Conservation (phyloP, 768 basidiomycete genomes). For the Mycena floridula region DNA sequence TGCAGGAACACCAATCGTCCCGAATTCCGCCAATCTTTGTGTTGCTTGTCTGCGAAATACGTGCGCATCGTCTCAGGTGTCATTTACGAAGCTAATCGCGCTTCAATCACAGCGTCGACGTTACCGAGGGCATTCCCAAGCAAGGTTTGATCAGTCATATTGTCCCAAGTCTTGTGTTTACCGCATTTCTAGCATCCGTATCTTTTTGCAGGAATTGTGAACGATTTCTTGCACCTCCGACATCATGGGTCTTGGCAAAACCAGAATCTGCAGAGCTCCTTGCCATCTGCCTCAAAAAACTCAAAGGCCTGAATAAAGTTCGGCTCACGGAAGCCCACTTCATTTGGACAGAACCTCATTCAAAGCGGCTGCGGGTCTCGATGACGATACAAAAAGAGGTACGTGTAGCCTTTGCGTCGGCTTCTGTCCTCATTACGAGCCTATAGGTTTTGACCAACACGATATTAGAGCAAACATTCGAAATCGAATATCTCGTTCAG, state of each 20-base stretch:
- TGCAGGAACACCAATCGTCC: conserved; percentile 77
- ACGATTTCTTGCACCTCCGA: conserved; percentile 88
- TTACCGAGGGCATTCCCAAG: conserved; percentile 97
- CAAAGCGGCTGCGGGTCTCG: conserved; percentile 86
- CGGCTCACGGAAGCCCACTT: conserved; percentile 97
- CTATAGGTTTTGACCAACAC: conserved; percentile 86
- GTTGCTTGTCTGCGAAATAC: conserved; percentile 85
- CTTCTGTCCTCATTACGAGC: conserved; percentile 1
- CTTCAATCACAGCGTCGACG: conserved; percentile 63
- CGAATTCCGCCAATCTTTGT: conserved; percentile 90
- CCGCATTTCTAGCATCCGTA: conserved; percentile 56
- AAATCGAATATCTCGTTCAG: conserved; percentile 92
- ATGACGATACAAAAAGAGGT: conserved; percentile 99
- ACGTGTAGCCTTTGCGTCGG: conserved; percentile 13
- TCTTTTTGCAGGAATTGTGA: conserved; percentile 96
- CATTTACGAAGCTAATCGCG: conserved; percentile 1
- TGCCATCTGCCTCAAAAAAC: conserved; percentile 90
- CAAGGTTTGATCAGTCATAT: conserved; percentile 60
- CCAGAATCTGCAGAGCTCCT: conserved; percentile 92
- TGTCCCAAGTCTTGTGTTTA: neutral
- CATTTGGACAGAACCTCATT: conserved; percentile 99
- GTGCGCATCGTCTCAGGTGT: conserved; percentile 31
- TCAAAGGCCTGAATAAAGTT: conserved; percentile 91
- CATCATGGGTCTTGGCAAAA: conserved; percentile 77
- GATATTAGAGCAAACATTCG: conserved; percentile 95